phyloP scores from a whole-genome alignment of 2,329 filamentous ascomycete species.

The Allantophomopsis cytisporea region DNA sequence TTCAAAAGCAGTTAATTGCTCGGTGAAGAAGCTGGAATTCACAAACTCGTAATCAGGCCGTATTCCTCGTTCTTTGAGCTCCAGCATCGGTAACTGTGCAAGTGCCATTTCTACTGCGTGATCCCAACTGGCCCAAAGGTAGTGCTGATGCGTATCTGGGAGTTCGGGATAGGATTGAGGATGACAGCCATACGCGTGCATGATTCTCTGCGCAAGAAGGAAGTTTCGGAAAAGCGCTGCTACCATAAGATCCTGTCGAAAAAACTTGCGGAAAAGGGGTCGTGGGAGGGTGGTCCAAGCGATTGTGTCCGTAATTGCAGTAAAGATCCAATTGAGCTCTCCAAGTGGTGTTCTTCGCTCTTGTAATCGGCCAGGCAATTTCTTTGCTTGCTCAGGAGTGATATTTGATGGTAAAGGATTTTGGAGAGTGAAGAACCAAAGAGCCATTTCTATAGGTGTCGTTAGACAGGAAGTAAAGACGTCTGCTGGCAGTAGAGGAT shows the following conservation, averaged over 20 bases:
- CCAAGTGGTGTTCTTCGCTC: conserved; percentile 88
- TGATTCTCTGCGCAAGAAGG: conserved; percentile 83
- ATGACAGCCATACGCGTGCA: conserved; percentile 92
- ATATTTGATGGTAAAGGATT: conserved; percentile 53
- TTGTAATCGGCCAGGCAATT: conserved; percentile 81
- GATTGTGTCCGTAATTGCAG: conserved; percentile 96
- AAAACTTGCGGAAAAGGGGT: conserved; percentile 89
- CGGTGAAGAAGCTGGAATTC: conserved; percentile 91
- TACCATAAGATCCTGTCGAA: conserved; percentile 97
- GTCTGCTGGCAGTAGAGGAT: conserved; percentile 84
- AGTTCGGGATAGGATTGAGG: conserved; percentile 83
- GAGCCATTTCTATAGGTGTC: conserved; percentile 92
- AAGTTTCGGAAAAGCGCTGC: conserved; percentile 95
- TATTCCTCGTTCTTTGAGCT: conserved; percentile 58
- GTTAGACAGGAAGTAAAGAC: conserved; percentile 93
- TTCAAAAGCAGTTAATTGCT: conserved; percentile 94
- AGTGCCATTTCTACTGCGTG: conserved; percentile 91
- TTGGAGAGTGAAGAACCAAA: conserved; percentile 92
- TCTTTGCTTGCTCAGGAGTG: conserved; percentile 70
- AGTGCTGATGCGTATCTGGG: conserved; percentile 91
- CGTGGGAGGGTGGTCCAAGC: conserved; percentile 93
- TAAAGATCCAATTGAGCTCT: conserved; percentile 99
- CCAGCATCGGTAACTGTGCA: conserved; percentile 74
- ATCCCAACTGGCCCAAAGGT: conserved; percentile 96
- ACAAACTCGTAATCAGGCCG: conserved; percentile 70